These are phyloP conservation scores for Ophiostoma quercus DNA, from an alignment of 2,329 filamentous ascomycete species.

Conservation along the genomic window DNA sequence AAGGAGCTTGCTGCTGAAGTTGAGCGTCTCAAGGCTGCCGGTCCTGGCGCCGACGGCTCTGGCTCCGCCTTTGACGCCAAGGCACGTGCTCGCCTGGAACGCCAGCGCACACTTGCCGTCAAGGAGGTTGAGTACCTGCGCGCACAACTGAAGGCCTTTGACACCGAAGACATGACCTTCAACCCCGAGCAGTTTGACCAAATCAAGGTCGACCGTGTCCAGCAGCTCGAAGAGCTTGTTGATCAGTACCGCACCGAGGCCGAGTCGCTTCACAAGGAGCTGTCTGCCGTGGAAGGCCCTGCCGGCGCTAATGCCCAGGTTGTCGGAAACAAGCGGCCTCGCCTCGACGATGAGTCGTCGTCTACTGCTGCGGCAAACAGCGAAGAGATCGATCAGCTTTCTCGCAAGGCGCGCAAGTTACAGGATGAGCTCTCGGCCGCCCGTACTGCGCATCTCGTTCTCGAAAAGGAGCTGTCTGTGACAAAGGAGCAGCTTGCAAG, in stretches of 20 bases:
- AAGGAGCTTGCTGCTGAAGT: conserved; percentile 60
- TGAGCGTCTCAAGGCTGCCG: conserved; percentile 58
- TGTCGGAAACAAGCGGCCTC: conserved; percentile 58
- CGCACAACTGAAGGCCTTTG: conserved; percentile 82
- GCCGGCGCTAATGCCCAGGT: conserved; percentile 33
- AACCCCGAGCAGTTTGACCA: conserved; percentile 74
- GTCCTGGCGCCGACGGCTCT: conserved; percentile 27
- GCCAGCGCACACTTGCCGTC: conserved; percentile 75
- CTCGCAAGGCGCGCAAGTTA: conserved; percentile 80
- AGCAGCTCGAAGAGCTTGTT: conserved; percentile 77
- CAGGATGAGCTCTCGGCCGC: conserved; percentile 69
- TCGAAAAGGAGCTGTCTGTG: conserved; percentile 71
- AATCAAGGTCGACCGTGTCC: conserved; percentile 66
- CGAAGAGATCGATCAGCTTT: conserved; percentile 67
- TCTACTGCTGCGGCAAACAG: conserved; percentile 40
- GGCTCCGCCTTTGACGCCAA: conserved; percentile 47
- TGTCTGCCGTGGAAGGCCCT: conserved; percentile 56
- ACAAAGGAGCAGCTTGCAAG: conserved; percentile 65
- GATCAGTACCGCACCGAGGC: conserved; percentile 82
- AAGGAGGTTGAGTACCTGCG: conserved; percentile 94
- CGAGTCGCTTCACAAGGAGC: conserved; percentile 64
- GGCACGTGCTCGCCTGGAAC: conserved; percentile 68
- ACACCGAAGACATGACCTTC: conserved; percentile 82
- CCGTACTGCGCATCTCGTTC: conserved; percentile 63
- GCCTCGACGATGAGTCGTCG: conserved; percentile 52